Conservation (phyloP, 2,329 filamentous ascomycete species). For the Fusarium sp. region DNA sequence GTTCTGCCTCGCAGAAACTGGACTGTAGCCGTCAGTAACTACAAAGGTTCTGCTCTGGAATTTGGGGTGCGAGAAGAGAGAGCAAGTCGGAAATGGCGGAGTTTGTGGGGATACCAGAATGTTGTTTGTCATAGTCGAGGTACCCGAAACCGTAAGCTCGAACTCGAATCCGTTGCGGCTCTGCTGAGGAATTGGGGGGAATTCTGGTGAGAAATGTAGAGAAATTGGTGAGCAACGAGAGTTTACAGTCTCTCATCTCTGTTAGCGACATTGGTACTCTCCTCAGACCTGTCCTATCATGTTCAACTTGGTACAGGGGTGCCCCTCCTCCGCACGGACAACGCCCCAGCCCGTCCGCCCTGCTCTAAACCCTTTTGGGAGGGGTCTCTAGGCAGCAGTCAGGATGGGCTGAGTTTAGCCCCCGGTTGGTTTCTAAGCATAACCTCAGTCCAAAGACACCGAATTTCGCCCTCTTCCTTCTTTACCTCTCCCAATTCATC, state of each 20-base stretch:
- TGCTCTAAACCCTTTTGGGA: slow-evolving; percentile 36
- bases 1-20: slow-evolving; percentile 30
- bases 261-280: slow-evolving; percentile 13
- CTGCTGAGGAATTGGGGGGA: slow-evolving; percentile 15
- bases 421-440: slow-evolving; percentile 46
- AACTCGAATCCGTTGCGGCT: slow-evolving; percentile 29
- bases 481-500: slow-evolving; percentile 17
- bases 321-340: slow-evolving; percentile 41
- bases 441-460: slow-evolving; percentile 32
- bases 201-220: slow-evolving; percentile 1
- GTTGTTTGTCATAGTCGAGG: slow-evolving; percentile 36
- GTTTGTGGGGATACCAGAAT: slow-evolving; percentile 25
- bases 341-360: slow-evolving; percentile 44
- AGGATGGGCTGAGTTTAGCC: slow-evolving; percentile 43
- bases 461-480: slow-evolving; percentile 25
- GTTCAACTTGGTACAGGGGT: slow-evolving; percentile 31
- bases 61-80: slow-evolving; percentile 17
- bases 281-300: slow-evolving; percentile 5
- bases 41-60: slow-evolving; percentile 26
- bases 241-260: neutral
- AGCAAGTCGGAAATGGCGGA: slow-evolving; percentile 27
- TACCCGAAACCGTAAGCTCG: slow-evolving; percentile 33
- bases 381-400: slow-evolving; percentile 50
- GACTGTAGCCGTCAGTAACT: slow-evolving; percentile 20
- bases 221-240: neutral